These are phyloP conservation scores for Daldinia concentrica DNA, from an alignment of 495 filamentous ascomycete species.

Conservation along the genomic window DNA sequence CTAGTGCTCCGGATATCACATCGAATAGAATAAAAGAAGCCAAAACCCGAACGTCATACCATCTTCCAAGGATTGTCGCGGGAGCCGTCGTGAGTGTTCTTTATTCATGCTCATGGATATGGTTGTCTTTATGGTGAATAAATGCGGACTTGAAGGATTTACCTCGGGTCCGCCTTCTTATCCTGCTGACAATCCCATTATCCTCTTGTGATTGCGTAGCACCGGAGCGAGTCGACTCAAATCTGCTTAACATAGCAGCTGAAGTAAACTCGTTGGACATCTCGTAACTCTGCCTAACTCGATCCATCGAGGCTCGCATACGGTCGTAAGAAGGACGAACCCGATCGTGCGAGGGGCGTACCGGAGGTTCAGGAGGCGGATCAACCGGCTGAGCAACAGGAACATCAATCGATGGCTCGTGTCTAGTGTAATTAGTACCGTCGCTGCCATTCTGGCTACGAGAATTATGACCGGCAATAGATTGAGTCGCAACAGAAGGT, in stretches of 20 bases:
- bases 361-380: constrained; percentile 45
- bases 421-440: constrained; percentile 87
- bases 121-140: constrained; percentile 43
- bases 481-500: constrained; percentile 80
- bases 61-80: constrained; percentile 20
- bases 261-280: constrained; percentile 89
- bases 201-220: constrained; percentile 26
- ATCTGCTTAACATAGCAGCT: constrained; percentile 79
- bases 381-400: constrained; percentile 46
- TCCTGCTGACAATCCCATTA: constrained; percentile 42
- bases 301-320: constrained; percentile 77
- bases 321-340: constrained; percentile 70
- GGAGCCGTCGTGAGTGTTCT: constrained; percentile 3
- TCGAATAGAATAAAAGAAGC: constrained; percentile 28
- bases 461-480: constrained; percentile 73
- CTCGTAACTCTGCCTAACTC: constrained; percentile 81
- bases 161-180: constrained; percentile 46
- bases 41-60: constrained; percentile 14
- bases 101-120: constrained; percentile 46
- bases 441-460: constrained; percentile 92
- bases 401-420: constrained; percentile 61
- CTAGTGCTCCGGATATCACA: constrained; percentile 36
- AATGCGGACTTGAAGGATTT: constrained; percentile 47
- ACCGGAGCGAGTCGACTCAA: constrained; percentile 76
- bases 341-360: constrained; percentile 69